phyloP scores from a whole-genome alignment of 805 yeast genomes.

The Suhomyces vadensis region DNA sequence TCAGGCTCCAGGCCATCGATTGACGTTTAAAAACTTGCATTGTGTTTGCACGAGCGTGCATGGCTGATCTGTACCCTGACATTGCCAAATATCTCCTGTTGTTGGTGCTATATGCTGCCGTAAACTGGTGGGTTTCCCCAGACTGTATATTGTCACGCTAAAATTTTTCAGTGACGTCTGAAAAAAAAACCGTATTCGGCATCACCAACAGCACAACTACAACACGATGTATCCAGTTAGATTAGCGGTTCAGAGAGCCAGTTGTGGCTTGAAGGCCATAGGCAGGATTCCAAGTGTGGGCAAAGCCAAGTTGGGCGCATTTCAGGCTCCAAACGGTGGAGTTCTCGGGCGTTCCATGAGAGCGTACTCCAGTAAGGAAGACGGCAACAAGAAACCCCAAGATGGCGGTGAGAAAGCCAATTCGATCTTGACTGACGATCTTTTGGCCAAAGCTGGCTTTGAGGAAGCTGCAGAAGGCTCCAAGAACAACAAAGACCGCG shows the following conservation, averaged over 20 bases:
- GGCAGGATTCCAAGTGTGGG: background rate
- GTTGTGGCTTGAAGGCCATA: background rate
- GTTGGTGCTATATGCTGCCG: background rate
- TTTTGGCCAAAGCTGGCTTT: constrained; percentile 82
- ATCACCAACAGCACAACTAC: background rate
- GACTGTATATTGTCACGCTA: background rate
- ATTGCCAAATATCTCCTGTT: background rate
- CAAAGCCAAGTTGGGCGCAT: background rate
- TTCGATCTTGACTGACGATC: constrained; percentile 75
- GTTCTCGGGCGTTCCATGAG: background rate
- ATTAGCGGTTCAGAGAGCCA: constrained; percentile 1
- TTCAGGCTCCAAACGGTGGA: background rate
- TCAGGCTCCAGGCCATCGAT: background rate
- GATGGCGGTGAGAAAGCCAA: constrained; percentile 24
- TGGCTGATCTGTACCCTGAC: background rate
- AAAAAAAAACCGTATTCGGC: background rate
- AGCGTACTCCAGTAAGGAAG: background rate
- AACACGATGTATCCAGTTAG: constrained; percentile 1
- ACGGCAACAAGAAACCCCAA: background rate
- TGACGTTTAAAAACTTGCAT: background rate
- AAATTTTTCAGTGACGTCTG: constrained; percentile 2
- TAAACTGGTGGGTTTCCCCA: too few species aligned
- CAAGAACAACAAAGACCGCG: background rate
- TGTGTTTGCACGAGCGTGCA: background rate
- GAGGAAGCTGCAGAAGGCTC: constrained; percentile 40